Evolutionary conservation across 2,329 filamentous ascomycete genomes (phyloP).

Genomic region (Colletotrichum tabaci): DNA sequence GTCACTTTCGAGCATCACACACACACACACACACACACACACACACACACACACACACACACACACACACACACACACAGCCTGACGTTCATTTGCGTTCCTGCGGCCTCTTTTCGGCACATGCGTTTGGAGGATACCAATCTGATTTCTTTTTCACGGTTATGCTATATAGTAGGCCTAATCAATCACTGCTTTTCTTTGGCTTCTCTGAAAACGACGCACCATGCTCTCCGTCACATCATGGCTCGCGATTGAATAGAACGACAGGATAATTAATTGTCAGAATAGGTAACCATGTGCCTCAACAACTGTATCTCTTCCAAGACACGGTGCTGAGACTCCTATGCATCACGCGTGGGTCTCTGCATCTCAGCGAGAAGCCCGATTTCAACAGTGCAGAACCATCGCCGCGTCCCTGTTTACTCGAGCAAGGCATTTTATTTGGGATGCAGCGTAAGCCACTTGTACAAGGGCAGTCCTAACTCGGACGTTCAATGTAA

Average conservation of each 20-base stretch:
- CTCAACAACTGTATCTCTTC: neutral
- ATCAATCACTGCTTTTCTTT: constrained; percentile 20
- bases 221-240: neutral
- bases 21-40: neutral
- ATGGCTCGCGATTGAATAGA: neutral
- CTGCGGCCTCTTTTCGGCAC: constrained; percentile 2
- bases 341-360: constrained; percentile 8
- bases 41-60: constrained; percentile 17
- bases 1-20: constrained; percentile 4
- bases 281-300: neutral
- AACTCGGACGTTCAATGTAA: neutral
- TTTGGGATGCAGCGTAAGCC: neutral
- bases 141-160: constrained; percentile 7
- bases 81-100: constrained; percentile 21
- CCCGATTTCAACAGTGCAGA: constrained; percentile 27
- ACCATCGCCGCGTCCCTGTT: constrained; percentile 12
- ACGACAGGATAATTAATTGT: neutral
- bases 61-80: constrained; percentile 26
- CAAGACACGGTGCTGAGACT: constrained; percentile 24
- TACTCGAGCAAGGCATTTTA: neutral
- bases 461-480: neutral
- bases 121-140: constrained; percentile 36
- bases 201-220: neutral
- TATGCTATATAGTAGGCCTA: constrained; percentile 21
- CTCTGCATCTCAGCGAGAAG: constrained; percentile 8